Base-by-base conservation (phyloP, 1,284 basidiomycete species). In the Fomes fomentarius region DNA sequence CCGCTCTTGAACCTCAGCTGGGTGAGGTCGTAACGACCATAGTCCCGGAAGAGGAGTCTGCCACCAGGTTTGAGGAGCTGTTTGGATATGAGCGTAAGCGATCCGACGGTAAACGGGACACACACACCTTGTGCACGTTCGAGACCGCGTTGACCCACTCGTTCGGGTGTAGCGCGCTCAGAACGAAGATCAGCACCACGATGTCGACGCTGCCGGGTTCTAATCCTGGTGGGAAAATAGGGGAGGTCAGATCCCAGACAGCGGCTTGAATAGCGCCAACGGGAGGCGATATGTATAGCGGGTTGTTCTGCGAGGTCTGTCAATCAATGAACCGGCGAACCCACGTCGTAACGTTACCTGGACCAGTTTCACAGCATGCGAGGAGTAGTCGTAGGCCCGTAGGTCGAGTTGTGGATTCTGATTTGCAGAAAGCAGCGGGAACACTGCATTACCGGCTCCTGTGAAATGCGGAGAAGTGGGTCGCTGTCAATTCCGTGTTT, bases 381-480 rank as follows among this genome's bases (percentile, higher is more conserved):
- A 76, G 0, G 95, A 92, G 69, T 97, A 99, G 73, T 99, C 97
- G 62, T 91, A 96, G 0, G 95, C 96, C 47, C 84, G 82, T 33
- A 90, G 76, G 12, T 69, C 69, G 19, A 99, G 81, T 0, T 83
- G 69, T 0, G 92, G 85, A 69, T 99, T 99, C 66, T 85, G 73
- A 69, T 98, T 98, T 37, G 84, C 76, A 41, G 84, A 78, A 12
- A 98, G 76, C 2, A 98, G 75, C 0, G 97, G 97, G 65, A 97
- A 98, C 0, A 96, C 85, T 2, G 96, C 92, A 68, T 97, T 98
- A 24, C 97, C 97, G 15, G 94, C 93, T 38, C 94, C 93, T 88
- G 17, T 11, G 9, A 8, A 22, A 19, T 22, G 12, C n/a, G 33
- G 25, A 34, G n/a, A n/a, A n/a, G n/a, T n/a, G n/a, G n/a, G n/a